These are phyloP conservation scores for Penstemon davidsonii DNA, from an alignment of 257 asterid species.

Conservation along the genomic window DNA sequence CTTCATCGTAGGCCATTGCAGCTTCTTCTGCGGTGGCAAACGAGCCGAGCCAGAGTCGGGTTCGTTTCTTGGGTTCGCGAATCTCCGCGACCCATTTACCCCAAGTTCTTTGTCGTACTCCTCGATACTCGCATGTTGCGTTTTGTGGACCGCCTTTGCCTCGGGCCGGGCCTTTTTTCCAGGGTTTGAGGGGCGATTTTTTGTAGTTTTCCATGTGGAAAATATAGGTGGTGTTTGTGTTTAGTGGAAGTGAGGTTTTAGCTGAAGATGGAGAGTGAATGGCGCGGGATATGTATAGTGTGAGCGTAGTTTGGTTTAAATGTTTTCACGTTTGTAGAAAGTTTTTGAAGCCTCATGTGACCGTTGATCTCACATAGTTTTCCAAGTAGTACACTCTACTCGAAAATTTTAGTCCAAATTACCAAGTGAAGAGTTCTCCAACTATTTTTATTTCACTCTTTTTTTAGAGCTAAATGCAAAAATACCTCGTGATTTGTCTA, in stretches of 20 bases:
- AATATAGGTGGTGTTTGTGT: background rate
- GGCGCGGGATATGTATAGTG: constrained; percentile 66
- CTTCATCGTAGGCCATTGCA: constrained; percentile 97
- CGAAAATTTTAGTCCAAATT: background rate
- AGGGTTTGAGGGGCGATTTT: constrained; percentile 81
- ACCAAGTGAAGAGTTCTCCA: background rate
- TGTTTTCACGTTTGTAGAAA: constrained; percentile 71
- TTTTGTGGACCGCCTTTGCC: constrained; percentile 98
- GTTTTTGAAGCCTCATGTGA: constrained; percentile 58
- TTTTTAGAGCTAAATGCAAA: background rate
- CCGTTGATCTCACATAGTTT: constrained; percentile 40
- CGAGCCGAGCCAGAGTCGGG: constrained; percentile 91
- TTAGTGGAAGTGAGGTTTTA: constrained; percentile 26
- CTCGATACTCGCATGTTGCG: constrained; percentile 81
- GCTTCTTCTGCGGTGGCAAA: constrained; percentile 95
- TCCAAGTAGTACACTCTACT: constrained; percentile 3
- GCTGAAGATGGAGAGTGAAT: constrained; percentile 27
- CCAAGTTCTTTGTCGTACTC: constrained; percentile 95
- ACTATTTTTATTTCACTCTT: constrained; percentile 24
- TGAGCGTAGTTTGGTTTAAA: constrained; percentile 54
- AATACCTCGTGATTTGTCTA: constrained; percentile 33
- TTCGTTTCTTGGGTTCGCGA: constrained; percentile 87
- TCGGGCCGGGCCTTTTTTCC: constrained; percentile 97
- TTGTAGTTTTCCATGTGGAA: constrained; percentile 61
- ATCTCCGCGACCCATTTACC: constrained; percentile 97